Conservation (phyloP, 768 basidiomycete genomes). For the Tricholoma terreum region DNA sequence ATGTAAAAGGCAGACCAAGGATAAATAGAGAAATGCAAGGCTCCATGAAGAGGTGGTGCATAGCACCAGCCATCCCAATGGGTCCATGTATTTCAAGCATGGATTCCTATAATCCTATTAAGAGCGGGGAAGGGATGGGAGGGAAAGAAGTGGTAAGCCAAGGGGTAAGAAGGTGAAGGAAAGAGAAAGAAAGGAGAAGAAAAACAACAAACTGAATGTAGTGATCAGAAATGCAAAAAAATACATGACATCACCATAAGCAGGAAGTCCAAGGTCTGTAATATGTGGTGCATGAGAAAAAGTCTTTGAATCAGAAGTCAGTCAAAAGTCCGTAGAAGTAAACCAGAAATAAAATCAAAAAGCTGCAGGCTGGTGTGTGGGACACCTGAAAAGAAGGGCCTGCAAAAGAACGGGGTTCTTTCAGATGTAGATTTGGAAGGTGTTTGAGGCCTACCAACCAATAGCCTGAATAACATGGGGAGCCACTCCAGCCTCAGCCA, state of each 20-base stretch:
- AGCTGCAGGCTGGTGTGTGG: not conserved
- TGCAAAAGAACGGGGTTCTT: not conserved
- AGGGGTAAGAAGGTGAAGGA: not conserved
- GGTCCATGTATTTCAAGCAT: not conserved
- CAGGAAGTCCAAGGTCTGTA: no score
- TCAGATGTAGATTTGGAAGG: not conserved
- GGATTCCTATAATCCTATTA: not conserved
- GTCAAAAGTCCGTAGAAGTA: not conserved
- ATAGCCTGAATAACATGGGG: not conserved
- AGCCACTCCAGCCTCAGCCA: no score
- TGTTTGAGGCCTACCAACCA: not conserved
- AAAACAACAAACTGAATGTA: no score
- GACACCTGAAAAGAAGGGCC: no score
- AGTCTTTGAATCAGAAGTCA: no score
- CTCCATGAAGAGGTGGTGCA: no score
- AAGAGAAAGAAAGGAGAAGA: not conserved
- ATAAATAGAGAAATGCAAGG: no score
- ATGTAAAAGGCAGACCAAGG: no score
- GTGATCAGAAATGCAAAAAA: not conserved
- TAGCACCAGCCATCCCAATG: not conserved
- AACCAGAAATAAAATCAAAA: not conserved
- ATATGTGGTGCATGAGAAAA: no score
- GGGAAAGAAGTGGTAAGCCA: not conserved
- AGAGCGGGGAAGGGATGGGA: not conserved
- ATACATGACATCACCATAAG: no score